Evolutionary conservation across 768 basidiomycete species (phyloP), one percentile per base, ranked within the genome.

Genomic region (Suillus occidentalis): DNA sequence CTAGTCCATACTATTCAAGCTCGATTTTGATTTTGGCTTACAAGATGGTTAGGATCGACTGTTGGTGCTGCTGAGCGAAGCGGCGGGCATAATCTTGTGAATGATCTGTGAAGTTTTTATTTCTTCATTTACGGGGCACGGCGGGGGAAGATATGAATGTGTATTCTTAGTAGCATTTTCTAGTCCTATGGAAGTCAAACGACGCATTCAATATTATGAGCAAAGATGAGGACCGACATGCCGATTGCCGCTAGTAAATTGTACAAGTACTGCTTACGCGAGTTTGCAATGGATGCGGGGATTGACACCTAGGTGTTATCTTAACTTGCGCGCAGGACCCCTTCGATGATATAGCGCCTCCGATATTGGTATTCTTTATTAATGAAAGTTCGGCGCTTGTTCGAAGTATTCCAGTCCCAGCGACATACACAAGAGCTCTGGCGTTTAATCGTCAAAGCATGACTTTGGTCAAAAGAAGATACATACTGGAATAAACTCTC

Each of bases 401-500:
- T 97, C 61, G 99, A 80, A 0, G 97, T 94, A 62, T 84, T 85
- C 6, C 25, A 49, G 14, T 13, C 14, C 97, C 97, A 49, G 97
- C 97, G 12, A 99, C 97, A 0, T 94, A 89, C 2, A 89, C 90
- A 12, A 99, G 80, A 2, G 97, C 97, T 6, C 90, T 88, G 18
- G 92, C 94, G 72, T 99, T 99, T 88, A 97, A 90, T 87, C 3
- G 95, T 89, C 87, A 99, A 62, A 70, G 60, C 61, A 62, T 49
- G n/a, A 22, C n/a, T 37, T 36, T 52, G 14, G 14, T 25, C n/a
- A 20, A 18, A 31, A 31, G 4, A 36, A 3, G 40, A n/a, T 3
- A 80, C 91, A 74, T 76, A 95, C 94, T 68, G 84, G 88, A 92
- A 96, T 96, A 68, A 22, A 98, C 94, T 80, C 97, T 97, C 63